A percentile compares a stretch with the other conserved stretches of the same genome.
Conservation (phyloP, 2,329 filamentous ascomycete species). For the Fulvia fulva region DNA sequence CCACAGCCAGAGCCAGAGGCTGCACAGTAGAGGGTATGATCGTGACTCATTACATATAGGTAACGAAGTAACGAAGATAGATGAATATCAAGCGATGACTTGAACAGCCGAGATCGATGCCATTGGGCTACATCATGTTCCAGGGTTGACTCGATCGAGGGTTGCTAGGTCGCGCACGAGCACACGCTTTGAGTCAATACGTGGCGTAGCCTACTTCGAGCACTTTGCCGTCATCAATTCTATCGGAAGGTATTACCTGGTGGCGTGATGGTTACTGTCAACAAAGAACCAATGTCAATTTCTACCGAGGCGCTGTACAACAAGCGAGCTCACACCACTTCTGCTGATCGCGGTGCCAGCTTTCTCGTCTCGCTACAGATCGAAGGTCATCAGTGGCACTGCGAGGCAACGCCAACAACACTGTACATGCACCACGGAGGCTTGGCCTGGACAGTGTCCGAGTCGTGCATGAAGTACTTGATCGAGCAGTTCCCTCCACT, state of each 20-base stretch:
- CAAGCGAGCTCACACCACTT: not conserved
- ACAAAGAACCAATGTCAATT: not conserved
- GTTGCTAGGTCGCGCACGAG: not conserved
- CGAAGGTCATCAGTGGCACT: not conserved
- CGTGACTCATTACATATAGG: not conserved
- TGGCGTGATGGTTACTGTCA: not conserved
- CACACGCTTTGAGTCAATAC: not conserved
- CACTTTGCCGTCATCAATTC: no score
- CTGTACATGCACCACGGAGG: not conserved
- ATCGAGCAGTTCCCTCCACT: no score
- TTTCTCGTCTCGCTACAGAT: not conserved
- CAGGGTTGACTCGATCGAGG: not conserved
- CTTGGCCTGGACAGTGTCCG: not conserved
- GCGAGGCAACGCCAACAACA: not conserved
- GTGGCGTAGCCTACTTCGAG: no score
- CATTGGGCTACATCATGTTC: not conserved
- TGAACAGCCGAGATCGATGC: not conserved
- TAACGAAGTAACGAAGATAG: not conserved
- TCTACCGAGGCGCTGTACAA: not conserved
- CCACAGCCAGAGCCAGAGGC: not conserved
- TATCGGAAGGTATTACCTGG: not conserved
- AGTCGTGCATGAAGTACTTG: no score
- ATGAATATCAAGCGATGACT: not conserved
- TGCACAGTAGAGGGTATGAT: not conserved
- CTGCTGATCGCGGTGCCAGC: not conserved